phyloP scores from a whole-genome alignment of 441 rosid genomes.

The Sinapis alba region DNA sequence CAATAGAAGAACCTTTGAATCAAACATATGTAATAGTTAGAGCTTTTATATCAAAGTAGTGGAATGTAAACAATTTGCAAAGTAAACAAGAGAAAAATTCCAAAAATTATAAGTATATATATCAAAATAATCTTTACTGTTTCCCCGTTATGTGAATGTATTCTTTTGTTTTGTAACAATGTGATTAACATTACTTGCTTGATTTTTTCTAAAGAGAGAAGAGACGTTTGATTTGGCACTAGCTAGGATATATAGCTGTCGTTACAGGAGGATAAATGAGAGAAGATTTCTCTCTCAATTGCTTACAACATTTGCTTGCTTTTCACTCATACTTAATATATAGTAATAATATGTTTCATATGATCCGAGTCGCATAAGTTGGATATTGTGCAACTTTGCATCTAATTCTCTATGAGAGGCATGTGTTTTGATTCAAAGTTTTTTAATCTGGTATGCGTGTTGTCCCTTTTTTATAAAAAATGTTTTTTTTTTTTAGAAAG shows the following conservation, averaged over 20 bases:
- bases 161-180: constrained; percentile 29
- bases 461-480: no score
- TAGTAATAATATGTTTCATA: background rate
- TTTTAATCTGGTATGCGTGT: no score
- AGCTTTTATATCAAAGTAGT: background rate
- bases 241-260: constrained; percentile 22
- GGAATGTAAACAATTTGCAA: background rate
- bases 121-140: constrained; percentile 27
- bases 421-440: background rate
- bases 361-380: background rate
- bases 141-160: constrained; percentile 28
- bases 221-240: constrained; percentile 24
- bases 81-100: background rate
- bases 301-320: constrained; percentile 22
- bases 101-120: background rate
- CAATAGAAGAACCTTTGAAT: background rate
- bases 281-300: constrained; percentile 3
- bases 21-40: background rate
- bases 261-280: constrained; percentile 14
- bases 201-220: constrained; percentile 13
- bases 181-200: constrained; percentile 7
- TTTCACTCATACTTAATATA: constrained; percentile 13
- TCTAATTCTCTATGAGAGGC: background rate
- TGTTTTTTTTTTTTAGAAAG: no score
- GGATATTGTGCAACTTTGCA: background rate